A percentile compares a stretch with the other conserved stretches of the same genome.
These are phyloP conservation scores for Prunus campanulata DNA, from an alignment of 306 rosid genomes.

Conservation along the genomic window DNA sequence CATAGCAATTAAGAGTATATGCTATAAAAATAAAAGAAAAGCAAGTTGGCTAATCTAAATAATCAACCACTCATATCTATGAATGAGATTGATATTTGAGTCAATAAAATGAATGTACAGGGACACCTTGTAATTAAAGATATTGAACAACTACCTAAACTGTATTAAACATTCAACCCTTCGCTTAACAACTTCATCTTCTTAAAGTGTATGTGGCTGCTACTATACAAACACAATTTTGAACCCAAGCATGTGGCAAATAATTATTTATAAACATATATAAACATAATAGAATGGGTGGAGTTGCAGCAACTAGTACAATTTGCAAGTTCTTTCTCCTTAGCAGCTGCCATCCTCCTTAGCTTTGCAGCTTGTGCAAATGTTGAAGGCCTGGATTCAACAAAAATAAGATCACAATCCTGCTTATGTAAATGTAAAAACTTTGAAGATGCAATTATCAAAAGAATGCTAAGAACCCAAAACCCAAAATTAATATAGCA, in stretches of 20 bases:
- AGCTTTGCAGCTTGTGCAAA: conserved; percentile 90
- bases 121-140: neutral
- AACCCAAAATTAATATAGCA: neutral
- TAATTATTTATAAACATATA: neutral
- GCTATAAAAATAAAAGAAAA: too few relatives aligned
- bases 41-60: neutral
- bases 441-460: neutral
- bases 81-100: neutral
- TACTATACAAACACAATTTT: neutral
- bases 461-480: neutral
- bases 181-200: neutral
- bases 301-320: conserved; percentile 36
- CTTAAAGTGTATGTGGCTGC: neutral
- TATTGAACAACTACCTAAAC: neutral
- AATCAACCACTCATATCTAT: neutral
- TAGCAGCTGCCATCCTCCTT: conserved; percentile 68
- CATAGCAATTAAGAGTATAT: too few relatives aligned
- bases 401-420: conserved; percentile 1
- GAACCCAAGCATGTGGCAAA: neutral
- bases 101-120: neutral
- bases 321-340: conserved; percentile 85
- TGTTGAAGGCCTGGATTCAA: conserved; percentile 69
- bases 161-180: neutral
- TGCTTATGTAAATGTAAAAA: neutral
- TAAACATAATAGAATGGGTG: neutral